Conservation (phyloP, 305 asterid species). For the Coffea humblotiana region DNA sequence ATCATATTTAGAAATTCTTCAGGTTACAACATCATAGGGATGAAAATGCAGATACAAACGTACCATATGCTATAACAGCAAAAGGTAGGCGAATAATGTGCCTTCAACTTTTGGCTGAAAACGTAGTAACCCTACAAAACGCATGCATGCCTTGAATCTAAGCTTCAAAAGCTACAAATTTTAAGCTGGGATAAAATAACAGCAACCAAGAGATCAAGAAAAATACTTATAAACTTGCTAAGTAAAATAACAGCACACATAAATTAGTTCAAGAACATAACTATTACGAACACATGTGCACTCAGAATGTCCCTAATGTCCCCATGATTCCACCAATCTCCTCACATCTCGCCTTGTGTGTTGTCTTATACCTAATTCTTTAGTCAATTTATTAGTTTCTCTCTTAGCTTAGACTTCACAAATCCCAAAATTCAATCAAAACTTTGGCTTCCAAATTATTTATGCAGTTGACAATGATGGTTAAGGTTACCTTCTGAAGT, state of each 20-base stretch:
- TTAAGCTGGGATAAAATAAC: not conserved
- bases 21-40: not conserved
- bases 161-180: not conserved
- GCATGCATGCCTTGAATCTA: constrained; percentile 10
- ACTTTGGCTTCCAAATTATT: not conserved
- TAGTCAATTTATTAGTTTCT: not conserved
- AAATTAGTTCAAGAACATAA: not conserved
- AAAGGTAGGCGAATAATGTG: constrained; percentile 87
- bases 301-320: not conserved
- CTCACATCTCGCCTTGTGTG: not conserved
- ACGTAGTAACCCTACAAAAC: constrained; percentile 90
- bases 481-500: not conserved
- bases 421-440: not conserved
- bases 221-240: not conserved
- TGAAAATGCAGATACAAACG: constrained; percentile 22
- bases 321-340: not conserved
- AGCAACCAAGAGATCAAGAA: not conserved
- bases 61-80: constrained; percentile 88
- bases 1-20: not conserved
- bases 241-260: not conserved
- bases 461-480: not conserved
- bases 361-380: not conserved
- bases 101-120: constrained; percentile 97
- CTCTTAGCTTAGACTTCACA: not conserved
- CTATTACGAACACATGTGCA: not conserved